Evolutionary conservation across 352 stramenopile genomes (phyloP), one percentile per base, ranked within the genome.

Genomic region (Phytophthora hibernalis): DNA sequence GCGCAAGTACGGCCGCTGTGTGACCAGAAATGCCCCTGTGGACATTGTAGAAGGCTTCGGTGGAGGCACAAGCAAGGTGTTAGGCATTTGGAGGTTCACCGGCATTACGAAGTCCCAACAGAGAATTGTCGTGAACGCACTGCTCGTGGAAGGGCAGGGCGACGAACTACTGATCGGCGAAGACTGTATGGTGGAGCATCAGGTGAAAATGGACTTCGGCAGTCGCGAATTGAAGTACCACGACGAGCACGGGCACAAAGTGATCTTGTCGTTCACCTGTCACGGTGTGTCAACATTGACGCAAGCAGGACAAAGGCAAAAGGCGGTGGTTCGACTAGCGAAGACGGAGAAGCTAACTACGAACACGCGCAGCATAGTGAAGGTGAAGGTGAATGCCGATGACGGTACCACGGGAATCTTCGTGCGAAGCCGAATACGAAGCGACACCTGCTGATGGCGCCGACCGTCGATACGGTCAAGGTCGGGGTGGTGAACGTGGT

Each of bases 41-140:
- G 37, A 65, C 5, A 1, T 65, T 0, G 28, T 65, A 0, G 58
- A 65, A 65, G 58, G 58, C 9, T 65, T 65, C 21, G 58, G 48
- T 1, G 60, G 60, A 8, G 60, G 43, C 10, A 7, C 8, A 2
- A 7, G 8, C 2, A 30, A 21, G 18, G 60, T 68, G 2, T 12
- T 68, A 0, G 60, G 51, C 0, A 51, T 61, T 0, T 61, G 43
- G 60, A 11, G 35, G 3, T 56, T 68, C 18, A 1, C 9, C 1
- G 60, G 60, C 1, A 56, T 24, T 0, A 61, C 51, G 0, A 6
- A 12, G 16, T 61, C 52, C 22, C 51, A 61, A 12, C 51, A 68
- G n/a, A 11, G 28, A 1, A 40, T 68, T 0, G 15, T 21, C 0
- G 35, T 57, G 0, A n/a, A 68, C 10, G 60, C 50, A 0, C 16